These are phyloP conservation scores for Myxozyma neotropica DNA, from an alignment of 805 yeast species.

Conservation along the genomic window DNA sequence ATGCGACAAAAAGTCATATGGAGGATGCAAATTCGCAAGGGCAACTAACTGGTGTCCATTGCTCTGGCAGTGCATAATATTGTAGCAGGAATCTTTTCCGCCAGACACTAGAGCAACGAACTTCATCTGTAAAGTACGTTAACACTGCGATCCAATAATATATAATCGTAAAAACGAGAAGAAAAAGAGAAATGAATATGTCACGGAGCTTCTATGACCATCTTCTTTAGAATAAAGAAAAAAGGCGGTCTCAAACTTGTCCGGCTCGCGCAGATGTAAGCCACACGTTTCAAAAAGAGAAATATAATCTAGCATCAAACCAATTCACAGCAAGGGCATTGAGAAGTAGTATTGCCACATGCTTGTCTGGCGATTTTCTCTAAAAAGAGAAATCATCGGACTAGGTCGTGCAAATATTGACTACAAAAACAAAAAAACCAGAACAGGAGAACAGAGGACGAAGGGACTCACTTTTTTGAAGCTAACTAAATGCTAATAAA, in stretches of 20 bases:
- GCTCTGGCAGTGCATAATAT: constrained; percentile 79
- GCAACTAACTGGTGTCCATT: constrained; percentile 87
- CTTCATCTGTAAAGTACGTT: constrained; percentile 57
- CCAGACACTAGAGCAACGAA: constrained; percentile 92
- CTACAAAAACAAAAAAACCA: neutral
- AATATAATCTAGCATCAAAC: constrained; percentile 12
- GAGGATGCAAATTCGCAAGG: constrained; percentile 80
- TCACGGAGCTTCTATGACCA: constrained; percentile 32
- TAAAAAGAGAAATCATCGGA: neutral
- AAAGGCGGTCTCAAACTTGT: constrained; percentile 29
- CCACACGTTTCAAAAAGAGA: constrained; percentile 12
- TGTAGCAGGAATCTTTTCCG: constrained; percentile 94
- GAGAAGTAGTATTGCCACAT: neutral
- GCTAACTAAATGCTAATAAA: neutral
- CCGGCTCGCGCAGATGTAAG: constrained; percentile 22
- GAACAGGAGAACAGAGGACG: neutral
- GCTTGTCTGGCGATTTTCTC: neutral
- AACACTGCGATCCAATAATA: neutral
- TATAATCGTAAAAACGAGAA: neutral
- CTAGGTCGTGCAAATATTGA: constrained; percentile 7
- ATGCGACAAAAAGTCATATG: constrained; percentile 45
- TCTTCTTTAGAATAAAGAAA: neutral
- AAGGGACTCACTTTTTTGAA: constrained; percentile 1
- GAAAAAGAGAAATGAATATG: constrained; percentile 9
- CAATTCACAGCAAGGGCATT: constrained; percentile 7